Evolutionary conservation across 345 rosid species (phyloP).

Genomic region (Erodium maritimum): DNA sequence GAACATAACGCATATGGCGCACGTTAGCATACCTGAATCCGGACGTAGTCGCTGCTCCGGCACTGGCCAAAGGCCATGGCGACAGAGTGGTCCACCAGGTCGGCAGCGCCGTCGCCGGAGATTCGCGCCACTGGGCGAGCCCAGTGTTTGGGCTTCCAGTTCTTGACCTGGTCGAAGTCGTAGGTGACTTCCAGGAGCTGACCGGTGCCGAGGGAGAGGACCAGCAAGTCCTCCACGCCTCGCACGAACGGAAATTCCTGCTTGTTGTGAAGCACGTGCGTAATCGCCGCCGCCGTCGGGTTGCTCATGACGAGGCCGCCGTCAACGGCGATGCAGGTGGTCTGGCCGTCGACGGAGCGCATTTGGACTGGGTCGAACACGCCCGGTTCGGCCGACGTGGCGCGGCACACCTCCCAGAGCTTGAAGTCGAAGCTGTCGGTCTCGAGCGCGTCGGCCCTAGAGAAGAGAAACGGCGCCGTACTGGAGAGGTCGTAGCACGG

Average conservation of each 20-base stretch:
- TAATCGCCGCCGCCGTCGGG: constrained; percentile 88
- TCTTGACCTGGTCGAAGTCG: constrained; percentile 50
- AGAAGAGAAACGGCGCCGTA: constrained; percentile 83
- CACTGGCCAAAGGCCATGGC: constrained; percentile 80
- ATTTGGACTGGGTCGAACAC: constrained; percentile 55
- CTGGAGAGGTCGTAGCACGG: constrained; percentile 88
- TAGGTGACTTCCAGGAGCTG: constrained; percentile 54
- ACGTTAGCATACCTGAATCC: constrained; percentile 13
- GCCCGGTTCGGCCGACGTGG: constrained; percentile 87
- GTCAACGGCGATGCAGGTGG: constrained; percentile 72
- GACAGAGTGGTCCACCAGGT: constrained; percentile 85
- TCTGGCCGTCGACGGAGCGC: constrained; percentile 63
- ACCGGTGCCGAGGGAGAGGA: constrained; percentile 40
- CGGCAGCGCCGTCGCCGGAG: constrained; percentile 72
- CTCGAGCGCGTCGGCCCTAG: constrained; percentile 94
- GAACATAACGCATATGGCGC: no score
- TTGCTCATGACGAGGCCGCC: constrained; percentile 83
- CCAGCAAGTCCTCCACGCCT: constrained; percentile 89
- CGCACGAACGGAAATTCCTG: constrained; percentile 94
- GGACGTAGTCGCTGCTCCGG: constrained; percentile 55
- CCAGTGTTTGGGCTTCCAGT: constrained; percentile 88
- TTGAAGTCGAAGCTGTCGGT: constrained; percentile 76
- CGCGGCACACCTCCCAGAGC: constrained; percentile 86
- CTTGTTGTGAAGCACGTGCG: constrained; percentile 93
- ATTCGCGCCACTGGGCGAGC: constrained; percentile 69